Evolutionary conservation across 2,329 filamentous ascomycete genomes (phyloP), one percentile per base, ranked within the genome.

Genomic region (Ophioceras dolichostomum): DNA sequence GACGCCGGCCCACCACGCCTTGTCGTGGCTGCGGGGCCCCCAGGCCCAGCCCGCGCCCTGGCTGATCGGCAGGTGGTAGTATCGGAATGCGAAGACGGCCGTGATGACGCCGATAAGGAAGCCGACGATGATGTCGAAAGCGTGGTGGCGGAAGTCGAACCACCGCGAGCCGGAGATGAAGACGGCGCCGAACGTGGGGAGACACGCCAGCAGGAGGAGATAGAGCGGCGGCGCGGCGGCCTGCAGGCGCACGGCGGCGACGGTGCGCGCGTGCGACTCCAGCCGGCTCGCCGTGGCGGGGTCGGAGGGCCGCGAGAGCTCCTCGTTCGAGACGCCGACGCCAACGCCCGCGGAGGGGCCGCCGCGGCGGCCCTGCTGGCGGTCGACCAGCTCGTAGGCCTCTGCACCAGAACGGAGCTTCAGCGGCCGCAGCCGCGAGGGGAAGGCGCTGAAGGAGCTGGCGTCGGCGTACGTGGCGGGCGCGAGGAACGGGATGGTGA

Each of bases 61-160:
- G 16, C 64, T 66, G 43, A 94, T 76, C 1, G 87, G 85, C 9
- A 91, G 62, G 53, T 95, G 86, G 53, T 94, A 95, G 62, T 80
- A 85, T 18, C 83, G 70, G 63, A 94, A 94, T 3, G 79, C 73
- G 47, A 89, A 76, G 54, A 79, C 78, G 16, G 83, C 73, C 27
- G 73, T 73, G 32, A 77, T 59, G 12, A 79, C 69, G 8, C 89
- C 89, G 43, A 95, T 81, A 10, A 83, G 46, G 39, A 79, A 82
- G n/a, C 89, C 89, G 44, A 83, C 85, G 3, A 95, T 60, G 45
- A 95, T 83, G 46, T 96, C 89, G 54, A 94, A 89, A n/a, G 80
- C 87, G 54, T 89, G 83, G 57, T 96, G 89, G 28, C 84, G 77
- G 61, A 80, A 93, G 56, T 95, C 80, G 41, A 80, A 87, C 72